Percentiles rank a stretch among this genome's conserved stretches.
These are phyloP conservation scores for Trametes elegans DNA, from an alignment of 768 basidiomycete species.

Conservation along the genomic window DNA sequence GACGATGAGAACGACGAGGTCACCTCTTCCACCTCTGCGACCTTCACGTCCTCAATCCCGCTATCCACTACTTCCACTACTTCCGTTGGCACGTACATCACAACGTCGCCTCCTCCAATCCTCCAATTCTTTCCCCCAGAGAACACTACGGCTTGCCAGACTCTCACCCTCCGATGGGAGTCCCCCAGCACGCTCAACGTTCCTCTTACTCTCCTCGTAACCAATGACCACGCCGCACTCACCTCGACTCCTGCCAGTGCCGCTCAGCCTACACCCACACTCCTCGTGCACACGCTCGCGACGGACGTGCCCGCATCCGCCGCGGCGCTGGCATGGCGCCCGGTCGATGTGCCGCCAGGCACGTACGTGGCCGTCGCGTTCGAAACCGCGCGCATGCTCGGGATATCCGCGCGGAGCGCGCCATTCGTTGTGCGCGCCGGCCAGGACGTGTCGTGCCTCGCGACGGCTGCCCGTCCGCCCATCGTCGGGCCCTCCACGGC, in stretches of 20 bases:
- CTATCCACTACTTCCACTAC: not conserved
- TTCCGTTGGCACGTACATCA: not conserved
- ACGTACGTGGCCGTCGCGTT: slow-evolving; percentile 32
- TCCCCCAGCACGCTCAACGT: slow-evolving; percentile 14
- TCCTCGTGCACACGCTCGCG: slow-evolving; percentile 28
- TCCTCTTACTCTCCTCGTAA: slow-evolving; percentile 25
- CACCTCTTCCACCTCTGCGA: too few relatives aligned
- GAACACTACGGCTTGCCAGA: slow-evolving; percentile 32
- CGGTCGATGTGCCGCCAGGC: slow-evolving; percentile 35
- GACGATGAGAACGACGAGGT: too few relatives aligned
- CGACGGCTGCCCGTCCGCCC: not conserved
- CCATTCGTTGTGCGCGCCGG: slow-evolving; percentile 31
- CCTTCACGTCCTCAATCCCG: too few relatives aligned
- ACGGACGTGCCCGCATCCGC: slow-evolving; percentile 27
- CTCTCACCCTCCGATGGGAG: slow-evolving; percentile 29
- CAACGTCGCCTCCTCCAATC: slow-evolving; percentile 9
- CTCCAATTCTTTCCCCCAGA: slow-evolving; percentile 26
- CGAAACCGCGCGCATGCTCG: slow-evolving; percentile 20
- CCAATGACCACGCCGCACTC: slow-evolving; percentile 18
- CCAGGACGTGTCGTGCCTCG: slow-evolving; percentile 21
- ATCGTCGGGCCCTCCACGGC: slow-evolving; percentile 2
- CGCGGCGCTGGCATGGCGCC: slow-evolving; percentile 27
- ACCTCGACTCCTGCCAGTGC: not conserved
- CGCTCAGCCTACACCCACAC: not conserved
- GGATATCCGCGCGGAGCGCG: slow-evolving; percentile 25